Percentiles rank a stretch among this genome's conserved stretches.
Evolutionary conservation across 1,139 yeast species (phyloP).

Genomic region (Suhomyces bokatorum): DNA sequence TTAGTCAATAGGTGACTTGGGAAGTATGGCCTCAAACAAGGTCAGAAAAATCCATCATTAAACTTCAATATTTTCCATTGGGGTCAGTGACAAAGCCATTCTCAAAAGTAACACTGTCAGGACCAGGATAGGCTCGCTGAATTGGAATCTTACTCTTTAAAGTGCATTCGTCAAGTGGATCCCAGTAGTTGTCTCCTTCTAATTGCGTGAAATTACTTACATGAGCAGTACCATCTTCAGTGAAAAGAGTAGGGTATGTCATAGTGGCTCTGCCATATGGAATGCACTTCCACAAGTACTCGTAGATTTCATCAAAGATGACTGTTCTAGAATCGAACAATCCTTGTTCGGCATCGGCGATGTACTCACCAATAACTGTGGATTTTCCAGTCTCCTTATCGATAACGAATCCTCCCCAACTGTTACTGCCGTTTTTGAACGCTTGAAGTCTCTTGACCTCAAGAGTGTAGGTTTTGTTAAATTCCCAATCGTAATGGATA

Average conservation of each 20-base stretch:
- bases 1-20: too few species aligned
- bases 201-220: too few species aligned
- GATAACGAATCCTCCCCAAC: constrained; percentile 5
- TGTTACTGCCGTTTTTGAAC: constrained; percentile 4
- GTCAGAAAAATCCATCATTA: too few species aligned
- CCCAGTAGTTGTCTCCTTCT: too few species aligned
- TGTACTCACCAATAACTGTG: constrained; percentile 1
- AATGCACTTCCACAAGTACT: background rate
- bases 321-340: background rate
- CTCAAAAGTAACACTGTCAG: too few species aligned
- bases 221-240: background rate
- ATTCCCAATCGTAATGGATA: constrained; percentile 6
- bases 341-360: background rate
- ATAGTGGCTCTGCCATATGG: background rate
- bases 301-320: constrained; percentile 5
- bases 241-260: background rate
- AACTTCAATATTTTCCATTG: too few species aligned
- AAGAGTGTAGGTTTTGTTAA: constrained; percentile 3
- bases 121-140: too few species aligned
- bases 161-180: too few species aligned
- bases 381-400: constrained; percentile 3
- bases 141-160: too few species aligned
- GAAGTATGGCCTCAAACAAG: too few species aligned
- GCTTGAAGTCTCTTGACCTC: background rate
- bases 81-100: too few species aligned